These are phyloP conservation scores for Exophiala sp. DNA, from an alignment of 2,329 filamentous ascomycete genomes.

Conservation along the genomic window DNA sequence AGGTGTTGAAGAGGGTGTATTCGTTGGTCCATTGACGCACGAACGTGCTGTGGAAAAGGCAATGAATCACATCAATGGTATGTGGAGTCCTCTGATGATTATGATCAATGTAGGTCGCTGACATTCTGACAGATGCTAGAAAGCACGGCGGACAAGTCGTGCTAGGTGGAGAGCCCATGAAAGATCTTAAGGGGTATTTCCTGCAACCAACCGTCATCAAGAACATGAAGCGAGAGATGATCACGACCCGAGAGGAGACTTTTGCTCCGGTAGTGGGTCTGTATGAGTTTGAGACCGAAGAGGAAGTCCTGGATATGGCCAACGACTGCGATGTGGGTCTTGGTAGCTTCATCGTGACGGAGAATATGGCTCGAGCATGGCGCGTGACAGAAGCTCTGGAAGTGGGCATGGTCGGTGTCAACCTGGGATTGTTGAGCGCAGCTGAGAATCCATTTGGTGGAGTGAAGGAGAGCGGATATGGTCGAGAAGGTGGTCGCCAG, in stretches of 20 bases:
- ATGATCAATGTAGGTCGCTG: neutral
- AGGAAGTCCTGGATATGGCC: conserved; percentile 56
- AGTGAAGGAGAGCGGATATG: conserved; percentile 44
- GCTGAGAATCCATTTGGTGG: conserved; percentile 29
- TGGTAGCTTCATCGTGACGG: conserved; percentile 57
- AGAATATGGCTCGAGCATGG: conserved; percentile 50
- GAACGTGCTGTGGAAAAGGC: conserved; percentile 30
- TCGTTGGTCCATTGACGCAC: conserved; percentile 66
- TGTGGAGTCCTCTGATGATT: neutral
- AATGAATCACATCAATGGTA: conserved; percentile 27
- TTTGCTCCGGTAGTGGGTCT: conserved; percentile 46
- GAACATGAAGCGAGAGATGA: conserved; percentile 27
- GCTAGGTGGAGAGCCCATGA: conserved; percentile 27
- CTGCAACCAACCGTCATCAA: conserved; percentile 29
- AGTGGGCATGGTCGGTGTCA: conserved; percentile 77
- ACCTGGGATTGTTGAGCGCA: conserved; percentile 38
- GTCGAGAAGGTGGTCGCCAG: conserved; percentile 48
- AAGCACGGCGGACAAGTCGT: conserved; percentile 31
- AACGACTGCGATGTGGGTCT: conserved; percentile 54
- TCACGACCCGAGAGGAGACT: conserved; percentile 55
- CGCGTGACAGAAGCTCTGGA: conserved; percentile 68
- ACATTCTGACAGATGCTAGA: conserved; percentile 26
- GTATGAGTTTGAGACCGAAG: conserved; percentile 51
- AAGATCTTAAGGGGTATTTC: conserved; percentile 38
- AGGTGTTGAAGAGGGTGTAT: conserved; percentile 67